Evolutionary conservation across 768 basidiomycete species (phyloP), one percentile per base, ranked within the genome.

Genomic region (Trametes coccinea): DNA sequence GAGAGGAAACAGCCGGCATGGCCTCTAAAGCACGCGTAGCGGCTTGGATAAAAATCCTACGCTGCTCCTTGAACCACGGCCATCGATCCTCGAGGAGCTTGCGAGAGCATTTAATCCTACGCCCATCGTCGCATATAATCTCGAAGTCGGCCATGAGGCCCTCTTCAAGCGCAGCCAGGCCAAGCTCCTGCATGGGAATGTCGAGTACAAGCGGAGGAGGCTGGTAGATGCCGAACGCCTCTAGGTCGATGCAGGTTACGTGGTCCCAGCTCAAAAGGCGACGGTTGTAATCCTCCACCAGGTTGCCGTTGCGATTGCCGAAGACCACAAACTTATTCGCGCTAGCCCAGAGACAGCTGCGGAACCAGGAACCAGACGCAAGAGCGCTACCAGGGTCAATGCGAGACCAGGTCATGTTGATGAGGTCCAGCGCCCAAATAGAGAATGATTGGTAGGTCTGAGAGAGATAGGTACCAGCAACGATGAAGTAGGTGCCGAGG

Each of bases 161-260:
- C 72, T 95, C 92, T 70, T 95, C 93, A 16, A 98, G 79, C 50
- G 89, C 87, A 13, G 86, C 83, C 29, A 98, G 81, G 13, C 93
- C 95, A 55, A 95, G 80, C 71, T 92, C 87, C 71, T 95, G 93
- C 81, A 92, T 88, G 1, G 82, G 80, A 31, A 88, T 76, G 62
- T 88, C 85, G 46, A 88, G 79, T 63, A 78, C 85, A 44, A 83
- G 79, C 3, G 80, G 72, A 0, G 95, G 94, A 0, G 94, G 90
- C 66, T 92, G 90, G 71, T 98, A 98, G 64, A 99, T 94, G 1
- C 96, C 96, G 69, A 95, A 96, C 0, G 95, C 90, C 74, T 98
- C 95, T 29, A 97, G 79, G 70, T 95, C 93, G 59, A 96, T 87
- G 57, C 91, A 87, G 4, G 92, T 92, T 55, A 95, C 86, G 70